A percentile compares a stretch with the other conserved stretches of the same genome.
Evolutionary conservation across 2,329 filamentous ascomycete genomes (phyloP).

Genomic region (Penicillium sp.): DNA sequence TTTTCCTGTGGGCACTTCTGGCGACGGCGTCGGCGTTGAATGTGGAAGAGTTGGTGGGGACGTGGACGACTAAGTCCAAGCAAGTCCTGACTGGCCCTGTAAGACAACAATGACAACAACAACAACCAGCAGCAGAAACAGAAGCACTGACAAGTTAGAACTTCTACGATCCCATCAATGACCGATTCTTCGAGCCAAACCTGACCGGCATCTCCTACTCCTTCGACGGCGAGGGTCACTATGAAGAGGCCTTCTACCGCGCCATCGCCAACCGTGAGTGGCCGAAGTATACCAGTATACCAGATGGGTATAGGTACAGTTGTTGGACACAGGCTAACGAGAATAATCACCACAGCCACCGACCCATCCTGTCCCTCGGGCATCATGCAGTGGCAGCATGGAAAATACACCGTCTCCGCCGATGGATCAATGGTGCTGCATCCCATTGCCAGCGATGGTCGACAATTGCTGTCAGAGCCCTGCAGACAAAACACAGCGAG

Average conservation of each 20-base stretch:
- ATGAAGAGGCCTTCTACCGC: conserved; percentile 71
- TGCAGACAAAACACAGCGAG: conserved; percentile 60
- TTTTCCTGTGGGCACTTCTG: conserved; percentile 43
- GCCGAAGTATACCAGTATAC: background rate
- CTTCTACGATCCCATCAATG: conserved; percentile 71
- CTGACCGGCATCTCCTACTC: conserved; percentile 75
- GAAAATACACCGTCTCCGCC: conserved; percentile 59
- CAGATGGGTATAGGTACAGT: background rate
- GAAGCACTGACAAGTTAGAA: too few relatives aligned
- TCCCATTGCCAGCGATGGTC: conserved; percentile 68
- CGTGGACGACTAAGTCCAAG: conserved; percentile 73
- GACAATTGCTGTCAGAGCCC: conserved; percentile 68
- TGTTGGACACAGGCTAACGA: conserved; percentile 4
- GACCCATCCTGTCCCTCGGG: conserved; percentile 65
- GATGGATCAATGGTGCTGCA: conserved; percentile 64
- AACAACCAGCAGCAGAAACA: too few relatives aligned
- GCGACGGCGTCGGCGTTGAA: conserved; percentile 43
- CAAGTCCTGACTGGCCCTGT: conserved; percentile 72
- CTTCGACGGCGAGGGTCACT: conserved; percentile 69
- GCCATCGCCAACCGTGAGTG: conserved; percentile 69
- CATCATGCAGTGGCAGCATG: conserved; percentile 76
- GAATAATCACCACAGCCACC: conserved; percentile 49
- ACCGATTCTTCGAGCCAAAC: conserved; percentile 67
- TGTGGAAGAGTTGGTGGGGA: conserved; percentile 64
- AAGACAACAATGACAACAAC: conserved; percentile 35